These are phyloP conservation scores for Candida nitratophila DNA, from an alignment of 805 yeast genomes.

Conservation along the genomic window DNA sequence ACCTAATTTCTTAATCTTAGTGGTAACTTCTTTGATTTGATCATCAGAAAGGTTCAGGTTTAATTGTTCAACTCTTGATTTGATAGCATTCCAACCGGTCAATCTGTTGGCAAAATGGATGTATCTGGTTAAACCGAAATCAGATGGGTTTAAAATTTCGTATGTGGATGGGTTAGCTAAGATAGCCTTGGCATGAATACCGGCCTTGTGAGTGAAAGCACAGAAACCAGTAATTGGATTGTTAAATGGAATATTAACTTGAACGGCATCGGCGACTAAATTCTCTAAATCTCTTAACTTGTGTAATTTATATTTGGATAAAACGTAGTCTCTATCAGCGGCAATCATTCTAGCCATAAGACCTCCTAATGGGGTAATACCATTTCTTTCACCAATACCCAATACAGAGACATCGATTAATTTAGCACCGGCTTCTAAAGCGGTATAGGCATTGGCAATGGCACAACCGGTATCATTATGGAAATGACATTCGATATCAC, in stretches of 20 bases:
- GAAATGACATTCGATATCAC: slow-evolving; percentile 98
- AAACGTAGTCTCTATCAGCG: slow-evolving; percentile 93
- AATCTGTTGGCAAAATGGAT: slow-evolving; percentile 97
- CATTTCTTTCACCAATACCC: slow-evolving; percentile 98
- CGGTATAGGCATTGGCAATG: slow-evolving; percentile 96
- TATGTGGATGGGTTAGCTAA: slow-evolving; percentile 98
- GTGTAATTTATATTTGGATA: slow-evolving; percentile 90
- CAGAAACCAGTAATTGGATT: slow-evolving; percentile 99
- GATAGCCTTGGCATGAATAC: slow-evolving; percentile 98
- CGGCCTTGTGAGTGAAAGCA: slow-evolving; percentile 99
- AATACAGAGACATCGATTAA: slow-evolving; percentile 91
- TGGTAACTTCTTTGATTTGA: slow-evolving; percentile 92
- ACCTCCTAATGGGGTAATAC: slow-evolving; percentile 96
- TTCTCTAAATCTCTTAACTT: slow-evolving; percentile 93
- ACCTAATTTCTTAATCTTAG: slow-evolving; percentile 88
- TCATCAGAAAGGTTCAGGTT: slow-evolving; percentile 84
- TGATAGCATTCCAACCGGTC: slow-evolving; percentile 99
- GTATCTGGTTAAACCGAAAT: slow-evolving; percentile 92
- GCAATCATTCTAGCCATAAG: slow-evolving; percentile 99
- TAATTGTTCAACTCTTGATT: slow-evolving; percentile 95
- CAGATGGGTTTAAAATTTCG: slow-evolving; percentile 90
- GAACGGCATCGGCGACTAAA: slow-evolving; percentile 95
- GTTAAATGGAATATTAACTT: slow-evolving; percentile 95
- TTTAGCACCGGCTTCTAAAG: slow-evolving; percentile 95
- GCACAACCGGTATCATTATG: slow-evolving; percentile 99